Base-by-base conservation (phyloP, 768 basidiomycete species). In the Mycena filopes region DNA sequence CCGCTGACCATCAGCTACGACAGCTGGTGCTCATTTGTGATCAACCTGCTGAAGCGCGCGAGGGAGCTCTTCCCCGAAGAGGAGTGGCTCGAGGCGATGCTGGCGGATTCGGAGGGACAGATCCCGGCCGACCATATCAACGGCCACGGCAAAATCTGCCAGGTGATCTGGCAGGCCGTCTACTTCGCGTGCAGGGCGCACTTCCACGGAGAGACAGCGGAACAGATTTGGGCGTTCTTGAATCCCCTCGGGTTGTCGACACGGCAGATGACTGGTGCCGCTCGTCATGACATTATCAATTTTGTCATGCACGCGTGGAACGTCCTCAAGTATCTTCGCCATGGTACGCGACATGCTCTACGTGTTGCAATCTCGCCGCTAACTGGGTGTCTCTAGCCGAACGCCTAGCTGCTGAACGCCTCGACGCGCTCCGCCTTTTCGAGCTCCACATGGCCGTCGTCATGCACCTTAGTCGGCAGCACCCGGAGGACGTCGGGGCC, bases 121-220 rank as follows among this genome's bases (percentile, higher is more conserved):
- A 64, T 64, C 16, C 62, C 62, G 4, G 62, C 62, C 4, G 62
- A 56, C 23, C 54, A 63, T 29, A 63, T 63, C 21, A 56, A 57
- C n/a, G 62, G 55, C 8, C 55, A 64, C 26, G 63, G 63, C 15
- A 4, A 16, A 0, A 42, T 42, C 7, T 64, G 63, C 40, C 55
- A 48, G 16, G 28, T 33, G 11, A 21, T 57, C 11, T 64, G 63
- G 63, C 63, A 64, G 38, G 63, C 56, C 2, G 63, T 64, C 0
- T 64, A 64, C 28, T 50, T 53, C 46, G 63, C 63, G 1, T 64
- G 63, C 43, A 25, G 63, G 21, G 54, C 31, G 2, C 62, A 64
- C 23, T 64, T 64, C 49, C 55, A 64, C 33, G 62, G 62, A 16
- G 55, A 64, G 48, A 64, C 48, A 1, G 62, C 55, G 1, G 62